These are phyloP conservation scores for Sideroxylon spinosum DNA, from an alignment of 179 eudicot species.

Conservation along the genomic window DNA sequence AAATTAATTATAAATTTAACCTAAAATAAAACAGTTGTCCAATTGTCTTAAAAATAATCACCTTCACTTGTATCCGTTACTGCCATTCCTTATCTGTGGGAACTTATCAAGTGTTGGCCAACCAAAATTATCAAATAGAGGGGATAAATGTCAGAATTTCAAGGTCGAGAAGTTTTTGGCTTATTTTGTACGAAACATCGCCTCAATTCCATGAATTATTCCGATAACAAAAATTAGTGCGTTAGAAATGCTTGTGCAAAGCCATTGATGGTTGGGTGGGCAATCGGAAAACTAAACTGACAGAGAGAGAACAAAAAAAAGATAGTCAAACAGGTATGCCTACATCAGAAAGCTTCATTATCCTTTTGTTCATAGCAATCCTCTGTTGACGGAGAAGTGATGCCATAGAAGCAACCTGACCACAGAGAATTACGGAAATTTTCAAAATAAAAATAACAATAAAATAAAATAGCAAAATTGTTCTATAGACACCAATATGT, in stretches of 20 bases:
- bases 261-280: not conserved
- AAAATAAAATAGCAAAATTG: not conserved
- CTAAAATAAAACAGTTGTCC: too few relatives aligned
- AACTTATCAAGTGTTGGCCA: too few relatives aligned
- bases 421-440: not conserved
- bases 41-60: too few relatives aligned
- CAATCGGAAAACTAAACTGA: not conserved
- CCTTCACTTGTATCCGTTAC: too few relatives aligned
- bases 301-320: not conserved
- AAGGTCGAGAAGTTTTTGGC: too few relatives aligned
- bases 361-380: constrained; percentile 45
- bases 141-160: too few relatives aligned
- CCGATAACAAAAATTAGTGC: not conserved
- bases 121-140: too few relatives aligned
- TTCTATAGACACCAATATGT: not conserved
- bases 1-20: too few relatives aligned
- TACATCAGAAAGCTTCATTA: constrained; percentile 65
- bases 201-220: not conserved
- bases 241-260: not conserved
- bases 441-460: not conserved
- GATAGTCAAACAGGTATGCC: constrained; percentile 49
- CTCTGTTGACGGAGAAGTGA: constrained; percentile 60
- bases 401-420: constrained; percentile 83
- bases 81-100: too few relatives aligned
- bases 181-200: not conserved